Percentiles rank a stretch among this genome's conserved stretches.
These are phyloP conservation scores for Cyberlindnera americana DNA, from an alignment of 805 yeast genomes.

Conservation along the genomic window DNA sequence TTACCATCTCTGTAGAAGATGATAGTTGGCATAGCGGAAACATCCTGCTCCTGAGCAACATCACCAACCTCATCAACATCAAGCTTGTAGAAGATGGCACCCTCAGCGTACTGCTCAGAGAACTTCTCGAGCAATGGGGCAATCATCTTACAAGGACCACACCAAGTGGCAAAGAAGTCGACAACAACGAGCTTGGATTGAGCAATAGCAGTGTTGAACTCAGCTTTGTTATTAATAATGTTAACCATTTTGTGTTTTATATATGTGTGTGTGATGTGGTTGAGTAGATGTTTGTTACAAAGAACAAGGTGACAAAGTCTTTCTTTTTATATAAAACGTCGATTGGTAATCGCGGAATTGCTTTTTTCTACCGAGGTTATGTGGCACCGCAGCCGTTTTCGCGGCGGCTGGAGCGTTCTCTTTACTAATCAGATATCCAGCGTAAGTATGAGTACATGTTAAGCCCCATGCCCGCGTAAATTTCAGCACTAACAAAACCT, in stretches of 20 bases:
- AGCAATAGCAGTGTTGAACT: conserved; percentile 64
- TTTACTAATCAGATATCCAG: too few relatives aligned
- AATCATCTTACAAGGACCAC: conserved; percentile 98
- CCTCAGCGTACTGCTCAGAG: conserved; percentile 51
- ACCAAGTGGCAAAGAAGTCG: conserved; percentile 97
- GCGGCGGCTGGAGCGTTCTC: too few relatives aligned
- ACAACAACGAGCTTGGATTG: conserved; percentile 78
- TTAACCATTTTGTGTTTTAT: conserved; percentile 45
- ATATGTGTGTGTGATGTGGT: background rate
- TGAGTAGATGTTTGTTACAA: too few relatives aligned
- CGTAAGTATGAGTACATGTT: conserved; percentile 5
- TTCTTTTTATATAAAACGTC: background rate
- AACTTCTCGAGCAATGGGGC: conserved; percentile 90
- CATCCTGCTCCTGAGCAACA: conserved; percentile 63
- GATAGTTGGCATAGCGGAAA: conserved; percentile 64
- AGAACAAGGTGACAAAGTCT: background rate
- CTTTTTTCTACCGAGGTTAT: too few relatives aligned
- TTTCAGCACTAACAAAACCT: conserved; percentile 6
- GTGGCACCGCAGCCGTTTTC: too few relatives aligned
- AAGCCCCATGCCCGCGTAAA: background rate
- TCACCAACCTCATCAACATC: conserved; percentile 84
- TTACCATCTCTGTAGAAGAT: conserved; percentile 81
- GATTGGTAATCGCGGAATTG: conserved; percentile 5
- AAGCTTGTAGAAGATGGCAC: conserved; percentile 77
- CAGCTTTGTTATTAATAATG: conserved; percentile 45